Conservation (phyloP, 768 basidiomycete genomes). For the Termitomyces sp. region DNA sequence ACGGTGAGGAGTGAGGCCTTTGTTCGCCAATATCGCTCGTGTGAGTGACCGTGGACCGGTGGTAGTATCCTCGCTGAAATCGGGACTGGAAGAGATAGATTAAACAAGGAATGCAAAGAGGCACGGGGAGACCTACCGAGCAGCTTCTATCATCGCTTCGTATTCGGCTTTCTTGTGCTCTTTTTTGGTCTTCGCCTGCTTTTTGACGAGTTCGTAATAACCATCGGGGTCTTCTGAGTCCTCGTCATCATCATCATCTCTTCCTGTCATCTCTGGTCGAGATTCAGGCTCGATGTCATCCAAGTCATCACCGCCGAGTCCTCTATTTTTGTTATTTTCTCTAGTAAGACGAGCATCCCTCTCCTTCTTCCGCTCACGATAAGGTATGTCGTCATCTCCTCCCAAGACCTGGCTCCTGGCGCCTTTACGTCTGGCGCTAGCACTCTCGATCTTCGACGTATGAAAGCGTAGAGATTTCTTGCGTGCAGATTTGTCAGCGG, state of each 20-base stretch:
- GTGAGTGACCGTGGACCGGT: constrained; percentile 85
- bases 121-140: constrained; percentile 39
- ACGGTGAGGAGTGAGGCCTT: constrained; percentile 87
- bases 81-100: constrained; percentile 15
- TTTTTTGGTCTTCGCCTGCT: constrained; percentile 64
- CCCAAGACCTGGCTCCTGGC: constrained; percentile 68
- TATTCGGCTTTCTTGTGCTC: constrained; percentile 78
- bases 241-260: constrained; percentile 30
- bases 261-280: constrained; percentile 27
- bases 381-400: constrained; percentile 95
- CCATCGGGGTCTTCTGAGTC: constrained; percentile 54
- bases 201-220: constrained; percentile 90
- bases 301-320: constrained; percentile 61
- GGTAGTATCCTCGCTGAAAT: constrained; percentile 26
- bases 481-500: constrained; percentile 77
- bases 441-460: constrained; percentile 84
- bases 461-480: constrained; percentile 89
- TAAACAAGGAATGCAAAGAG: constrained; percentile 3
- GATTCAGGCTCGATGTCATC: constrained; percentile 49
- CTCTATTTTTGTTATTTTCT: constrained; percentile 41
- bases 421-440: constrained; percentile 66
- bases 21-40: constrained; percentile 89
- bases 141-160: constrained; percentile 54
- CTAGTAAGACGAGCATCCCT: constrained; percentile 50
- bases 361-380: constrained; percentile 67